Percentiles rank a stretch among this genome's conserved stretches.
phyloP scores from a whole-genome alignment of 768 basidiomycete genomes.

The Podaxis pistillaris region DNA sequence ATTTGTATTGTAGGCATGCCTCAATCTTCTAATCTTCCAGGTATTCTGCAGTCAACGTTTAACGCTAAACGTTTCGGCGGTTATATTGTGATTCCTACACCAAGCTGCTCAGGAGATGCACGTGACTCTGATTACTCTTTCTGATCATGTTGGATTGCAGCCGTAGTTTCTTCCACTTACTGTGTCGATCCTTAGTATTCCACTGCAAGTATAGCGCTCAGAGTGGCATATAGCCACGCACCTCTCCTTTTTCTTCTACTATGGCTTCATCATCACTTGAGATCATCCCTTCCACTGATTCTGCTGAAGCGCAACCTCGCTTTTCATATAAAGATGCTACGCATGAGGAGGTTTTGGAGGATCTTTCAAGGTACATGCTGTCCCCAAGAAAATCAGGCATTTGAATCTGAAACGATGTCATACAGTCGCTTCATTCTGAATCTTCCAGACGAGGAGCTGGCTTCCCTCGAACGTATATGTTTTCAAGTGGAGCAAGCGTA shows the following conservation, averaged over 20 bases:
- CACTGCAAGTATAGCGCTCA: slow-evolving; percentile 10
- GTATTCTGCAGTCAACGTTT: neutral
- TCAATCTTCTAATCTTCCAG: neutral
- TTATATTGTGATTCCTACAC: too few species aligned
- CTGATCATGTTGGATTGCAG: slow-evolving; percentile 9
- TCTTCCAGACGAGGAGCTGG: slow-evolving; percentile 89
- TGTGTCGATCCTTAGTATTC: slow-evolving; percentile 14
- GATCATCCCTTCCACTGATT: slow-evolving; percentile 43
- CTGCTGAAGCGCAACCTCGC: slow-evolving; percentile 31
- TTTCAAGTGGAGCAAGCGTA: slow-evolving; percentile 99
- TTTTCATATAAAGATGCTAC: slow-evolving; percentile 71
- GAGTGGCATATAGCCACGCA: slow-evolving; percentile 12
- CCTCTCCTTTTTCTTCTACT: slow-evolving; percentile 20
- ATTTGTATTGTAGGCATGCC: neutral
- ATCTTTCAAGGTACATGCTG: slow-evolving; percentile 74
- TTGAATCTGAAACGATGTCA: slow-evolving; percentile 2
- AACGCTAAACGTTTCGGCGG: too few species aligned
- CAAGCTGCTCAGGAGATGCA: neutral
- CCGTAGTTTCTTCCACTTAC: slow-evolving; percentile 11
- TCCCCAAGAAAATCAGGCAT: neutral
- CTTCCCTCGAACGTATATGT: slow-evolving; percentile 89
- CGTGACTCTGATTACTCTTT: slow-evolving; percentile 17
- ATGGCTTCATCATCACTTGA: slow-evolving; percentile 83
- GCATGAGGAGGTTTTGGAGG: slow-evolving; percentile 86
- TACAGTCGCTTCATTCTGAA: slow-evolving; percentile 93